These are phyloP conservation scores for Pulveroboletus ravenelii DNA, from an alignment of 768 basidiomycete genomes.

Conservation along the genomic window DNA sequence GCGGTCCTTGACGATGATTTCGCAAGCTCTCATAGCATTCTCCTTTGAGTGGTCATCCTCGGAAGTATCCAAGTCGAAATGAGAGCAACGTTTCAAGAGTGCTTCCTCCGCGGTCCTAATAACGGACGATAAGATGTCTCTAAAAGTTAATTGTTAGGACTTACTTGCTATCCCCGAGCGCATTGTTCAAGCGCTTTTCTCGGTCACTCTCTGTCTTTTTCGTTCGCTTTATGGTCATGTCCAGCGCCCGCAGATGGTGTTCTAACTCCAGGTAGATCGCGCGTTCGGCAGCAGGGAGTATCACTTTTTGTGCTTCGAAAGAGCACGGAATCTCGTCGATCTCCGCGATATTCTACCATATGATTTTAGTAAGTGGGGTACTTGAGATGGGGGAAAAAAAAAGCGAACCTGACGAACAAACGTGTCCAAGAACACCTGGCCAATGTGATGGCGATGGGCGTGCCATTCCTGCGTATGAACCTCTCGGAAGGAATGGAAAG, in stretches of 20 bases:
- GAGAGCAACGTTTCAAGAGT: conserved; percentile 90
- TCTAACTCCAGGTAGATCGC: conserved; percentile 94
- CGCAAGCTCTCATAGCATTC: conserved; percentile 88
- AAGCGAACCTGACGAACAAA: conserved; percentile 76
- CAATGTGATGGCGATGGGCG: conserved; percentile 74
- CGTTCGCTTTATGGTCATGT: conserved; percentile 70
- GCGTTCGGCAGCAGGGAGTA: conserved; percentile 87
- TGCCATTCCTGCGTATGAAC: conserved; percentile 93
- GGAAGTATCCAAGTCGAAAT: conserved; percentile 80
- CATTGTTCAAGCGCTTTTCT: conserved; percentile 80
- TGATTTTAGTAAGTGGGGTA: conserved; percentile 7
- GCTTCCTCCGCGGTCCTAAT: conserved; percentile 84
- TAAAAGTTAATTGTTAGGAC: conserved; percentile 1
- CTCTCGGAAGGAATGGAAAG: conserved; percentile 95
- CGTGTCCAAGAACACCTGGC: conserved; percentile 74
- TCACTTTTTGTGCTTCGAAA: conserved; percentile 55
- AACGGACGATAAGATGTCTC: conserved; percentile 1
- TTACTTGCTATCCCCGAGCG: conserved; percentile 85
- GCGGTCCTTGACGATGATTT: conserved; percentile 83
- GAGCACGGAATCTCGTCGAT: conserved; percentile 91
- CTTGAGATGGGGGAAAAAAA: not conserved
- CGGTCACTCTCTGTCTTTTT: conserved; percentile 75
- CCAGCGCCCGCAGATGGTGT: conserved; percentile 85
- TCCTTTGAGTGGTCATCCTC: conserved; percentile 44
- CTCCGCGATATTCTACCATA: conserved; percentile 80